phyloP scores from a whole-genome alignment of 1,284 basidiomycete genomes.

The Cryptococcus hybrid region DNA sequence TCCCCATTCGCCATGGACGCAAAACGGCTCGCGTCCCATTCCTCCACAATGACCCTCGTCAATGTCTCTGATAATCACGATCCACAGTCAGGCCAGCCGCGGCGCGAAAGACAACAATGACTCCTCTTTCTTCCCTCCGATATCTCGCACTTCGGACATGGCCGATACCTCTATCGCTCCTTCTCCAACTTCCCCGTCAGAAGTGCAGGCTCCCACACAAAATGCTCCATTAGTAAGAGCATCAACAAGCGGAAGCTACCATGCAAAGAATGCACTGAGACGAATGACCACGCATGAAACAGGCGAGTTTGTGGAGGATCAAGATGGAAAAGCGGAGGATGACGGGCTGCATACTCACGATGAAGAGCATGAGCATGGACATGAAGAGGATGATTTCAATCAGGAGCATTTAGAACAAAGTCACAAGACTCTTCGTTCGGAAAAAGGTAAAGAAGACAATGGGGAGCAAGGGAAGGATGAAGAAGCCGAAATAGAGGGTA shows the following conservation, averaged over 20 bases:
- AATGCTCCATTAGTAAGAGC: conserved; percentile 5
- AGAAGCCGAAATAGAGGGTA: conserved; percentile 12
- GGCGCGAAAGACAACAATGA: no score
- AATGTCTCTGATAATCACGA: no score
- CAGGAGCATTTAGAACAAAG: neutral
- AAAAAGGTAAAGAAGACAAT: neutral
- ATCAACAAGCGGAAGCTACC: conserved; percentile 19
- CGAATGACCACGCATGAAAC: conserved; percentile 48
- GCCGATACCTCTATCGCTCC: no score
- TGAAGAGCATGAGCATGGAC: conserved; percentile 26
- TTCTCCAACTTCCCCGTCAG: neutral
- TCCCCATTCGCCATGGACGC: no score
- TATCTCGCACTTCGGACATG: no score
- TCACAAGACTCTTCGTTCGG: neutral
- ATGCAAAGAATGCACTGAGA: conserved; percentile 30
- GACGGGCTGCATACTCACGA: conserved; percentile 26
- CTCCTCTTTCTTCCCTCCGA: no score
- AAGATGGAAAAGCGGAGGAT: conserved; percentile 3
- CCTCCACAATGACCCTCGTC: no score
- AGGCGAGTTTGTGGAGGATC: conserved; percentile 20
- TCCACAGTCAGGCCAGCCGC: no score
- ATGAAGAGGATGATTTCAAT: neutral
- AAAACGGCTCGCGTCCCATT: no score
- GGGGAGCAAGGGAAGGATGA: conserved; percentile 6
- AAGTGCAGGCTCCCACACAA: no score